phyloP scores from a whole-genome alignment of 345 rosid species.

The Camelina sativa region DNA sequence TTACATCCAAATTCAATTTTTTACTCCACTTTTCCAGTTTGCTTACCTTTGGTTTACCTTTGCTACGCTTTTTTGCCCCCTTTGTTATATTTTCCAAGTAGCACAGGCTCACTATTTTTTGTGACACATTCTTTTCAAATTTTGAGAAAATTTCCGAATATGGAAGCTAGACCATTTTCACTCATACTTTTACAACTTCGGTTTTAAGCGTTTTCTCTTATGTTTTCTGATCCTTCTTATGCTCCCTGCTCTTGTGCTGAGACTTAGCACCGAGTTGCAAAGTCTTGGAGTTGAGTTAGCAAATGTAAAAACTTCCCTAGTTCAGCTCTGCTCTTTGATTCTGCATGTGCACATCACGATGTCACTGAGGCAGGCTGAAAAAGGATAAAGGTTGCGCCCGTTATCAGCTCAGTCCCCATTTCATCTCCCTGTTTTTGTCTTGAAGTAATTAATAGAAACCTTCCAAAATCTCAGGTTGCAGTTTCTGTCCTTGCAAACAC shows the following conservation, averaged over 20 bases:
- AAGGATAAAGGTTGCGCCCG: too few relatives aligned
- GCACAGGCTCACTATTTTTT: constrained; percentile 11
- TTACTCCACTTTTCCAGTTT: neutral
- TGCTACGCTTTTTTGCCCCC: neutral
- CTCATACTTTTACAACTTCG: neutral
- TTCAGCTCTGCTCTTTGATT: constrained; percentile 43
- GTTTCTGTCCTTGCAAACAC: neutral
- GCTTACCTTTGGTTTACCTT: neutral
- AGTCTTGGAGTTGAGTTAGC: constrained; percentile 33
- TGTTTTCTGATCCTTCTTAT: neutral
- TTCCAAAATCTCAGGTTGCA: constrained; percentile 24
- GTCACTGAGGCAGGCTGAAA: too few relatives aligned
- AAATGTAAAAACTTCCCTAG: constrained; percentile 21
- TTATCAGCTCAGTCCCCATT: too few relatives aligned
- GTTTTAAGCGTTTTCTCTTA: constrained; percentile 3
- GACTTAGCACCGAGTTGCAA: constrained; percentile 43
- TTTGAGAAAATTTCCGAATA: neutral
- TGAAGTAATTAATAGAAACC: constrained; percentile 16
- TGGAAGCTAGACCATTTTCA: constrained; percentile 23
- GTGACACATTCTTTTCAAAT: neutral
- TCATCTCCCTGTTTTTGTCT: neutral
- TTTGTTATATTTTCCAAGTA: neutral
- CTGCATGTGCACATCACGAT: constrained; percentile 20
- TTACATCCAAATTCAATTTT: constrained; percentile 15
- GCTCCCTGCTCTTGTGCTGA: neutral